Conservation (phyloP, 768 basidiomycete genomes). For the Mycena vulgaris region DNA sequence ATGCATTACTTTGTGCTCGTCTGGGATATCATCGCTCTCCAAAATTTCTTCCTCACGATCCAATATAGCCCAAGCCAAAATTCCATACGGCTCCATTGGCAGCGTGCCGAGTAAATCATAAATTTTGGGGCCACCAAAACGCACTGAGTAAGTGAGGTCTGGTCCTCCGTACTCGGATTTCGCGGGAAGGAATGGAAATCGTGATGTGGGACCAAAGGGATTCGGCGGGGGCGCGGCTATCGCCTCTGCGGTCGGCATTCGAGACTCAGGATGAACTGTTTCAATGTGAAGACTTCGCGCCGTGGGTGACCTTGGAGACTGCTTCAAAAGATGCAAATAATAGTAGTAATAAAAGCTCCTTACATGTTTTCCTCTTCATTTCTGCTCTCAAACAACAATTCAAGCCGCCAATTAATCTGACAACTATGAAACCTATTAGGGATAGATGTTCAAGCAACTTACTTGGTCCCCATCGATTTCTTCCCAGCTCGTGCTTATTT, state of each 20-base stretch:
- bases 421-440: background rate
- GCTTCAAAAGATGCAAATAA: too few relatives aligned
- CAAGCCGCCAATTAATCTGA: slow-evolving; percentile 16
- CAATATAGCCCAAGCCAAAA: slow-evolving; percentile 77
- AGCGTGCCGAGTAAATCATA: slow-evolving; percentile 76
- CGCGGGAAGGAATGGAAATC: slow-evolving; percentile 66
- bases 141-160: slow-evolving; percentile 70
- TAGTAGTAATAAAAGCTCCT: background rate
- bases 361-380: background rate
- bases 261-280: slow-evolving; percentile 36
- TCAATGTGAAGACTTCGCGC: background rate
- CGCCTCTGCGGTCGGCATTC: slow-evolving; percentile 1
- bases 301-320: too few relatives aligned
- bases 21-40: slow-evolving; percentile 77
- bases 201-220: slow-evolving; percentile 62
- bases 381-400: background rate
- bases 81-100: slow-evolving; percentile 73
- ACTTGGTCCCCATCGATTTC: slow-evolving; percentile 39
- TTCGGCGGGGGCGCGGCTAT: background rate
- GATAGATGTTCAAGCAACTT: slow-evolving; percentile 9
- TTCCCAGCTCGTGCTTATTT: slow-evolving; percentile 58
- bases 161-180: slow-evolving; percentile 63
- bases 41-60: slow-evolving; percentile 86
- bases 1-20: slow-evolving; percentile 86
- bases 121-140: slow-evolving; percentile 75